Base-by-base conservation (phyloP, 106 monocot species). In the Allium sativum region DNA sequence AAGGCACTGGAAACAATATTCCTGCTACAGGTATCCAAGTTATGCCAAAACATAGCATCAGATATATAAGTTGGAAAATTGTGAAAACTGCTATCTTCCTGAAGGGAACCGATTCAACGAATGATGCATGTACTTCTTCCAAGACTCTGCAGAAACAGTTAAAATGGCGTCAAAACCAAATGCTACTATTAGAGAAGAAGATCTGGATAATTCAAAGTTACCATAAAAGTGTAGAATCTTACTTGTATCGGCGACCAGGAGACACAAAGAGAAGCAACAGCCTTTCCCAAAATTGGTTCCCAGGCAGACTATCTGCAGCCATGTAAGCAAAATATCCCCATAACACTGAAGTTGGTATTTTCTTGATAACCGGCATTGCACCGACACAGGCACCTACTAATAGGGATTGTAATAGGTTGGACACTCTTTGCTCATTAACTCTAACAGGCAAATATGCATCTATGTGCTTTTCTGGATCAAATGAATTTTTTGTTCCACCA, bases 1-100 rank as follows among this genome's bases (percentile, higher is more conserved):
- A 86, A 17, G 73, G 77, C 52, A 86, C 22, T 1, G 86, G 86
- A 48, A 86, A 86, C 1, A 86, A 63, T 52, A 86, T 86, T 45
- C 86, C 81, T 9, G 76, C 81, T 42, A 86, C 72, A 8, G 86
- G 86, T 52, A 86, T 81, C 86, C 86, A 86, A 55, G 86, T 86
- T 19, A 86, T 64, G 12, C 86, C 78, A 58, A 81, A 86, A 18
- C 77, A 78, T 15, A 79, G 6, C 20, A 82, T 52, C 11, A 86
- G 72, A 65, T 86, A 86, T 10, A 73, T 21, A 18, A 81, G 40
- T 18, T 86, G 86, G 76, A 86, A 86, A n/a, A 78, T 31, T n/a
- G 86, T 86, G 50, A 86, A 82, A 6, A 59, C 47, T 10, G 69
- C 81, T 6, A 76, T 81, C 45, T 64, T 48, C 42, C 61, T 75